phyloP scores from a whole-genome alignment of 2,329 filamentous ascomycete species.

The Colletotrichum brevisporum region DNA sequence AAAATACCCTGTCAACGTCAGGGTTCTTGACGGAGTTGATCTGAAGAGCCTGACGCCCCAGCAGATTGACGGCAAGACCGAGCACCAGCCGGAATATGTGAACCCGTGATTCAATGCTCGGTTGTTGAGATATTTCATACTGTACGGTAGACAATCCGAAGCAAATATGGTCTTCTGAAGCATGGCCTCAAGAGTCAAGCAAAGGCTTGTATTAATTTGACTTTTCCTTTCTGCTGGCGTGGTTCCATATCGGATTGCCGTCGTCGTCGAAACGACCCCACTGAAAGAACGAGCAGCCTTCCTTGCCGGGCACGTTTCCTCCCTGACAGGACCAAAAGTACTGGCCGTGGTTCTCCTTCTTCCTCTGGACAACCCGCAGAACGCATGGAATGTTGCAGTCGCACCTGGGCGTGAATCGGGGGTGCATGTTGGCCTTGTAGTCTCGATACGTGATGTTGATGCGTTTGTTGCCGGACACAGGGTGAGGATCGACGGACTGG shows the following conservation, averaged over 20 bases:
- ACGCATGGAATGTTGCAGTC: conserved; percentile 78
- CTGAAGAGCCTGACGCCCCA: conserved; percentile 46
- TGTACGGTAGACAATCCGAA: neutral
- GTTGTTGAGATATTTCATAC: neutral
- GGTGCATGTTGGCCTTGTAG: conserved; percentile 84
- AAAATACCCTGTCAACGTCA: conserved; percentile 54
- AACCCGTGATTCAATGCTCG: conserved; percentile 51
- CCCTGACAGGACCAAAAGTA: conserved; percentile 98
- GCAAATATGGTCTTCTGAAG: too few species aligned
- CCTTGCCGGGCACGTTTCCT: conserved; percentile 77
- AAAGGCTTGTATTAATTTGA: neutral
- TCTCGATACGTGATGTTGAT: conserved; percentile 96
- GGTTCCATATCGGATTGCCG: conserved; percentile 79
- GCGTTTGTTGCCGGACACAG: conserved; percentile 81
- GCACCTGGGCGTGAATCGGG: conserved; percentile 83
- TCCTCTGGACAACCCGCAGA: conserved; percentile 84
- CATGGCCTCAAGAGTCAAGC: too few species aligned
- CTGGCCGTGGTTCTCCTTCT: conserved; percentile 79
- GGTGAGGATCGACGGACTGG: conserved; percentile 85
- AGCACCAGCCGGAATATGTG: conserved; percentile 52
- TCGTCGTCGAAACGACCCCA: conserved; percentile 92
- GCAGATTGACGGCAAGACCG: conserved; percentile 47
- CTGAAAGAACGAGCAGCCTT: conserved; percentile 82
- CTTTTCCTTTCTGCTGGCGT: conserved; percentile 1
- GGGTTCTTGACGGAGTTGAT: conserved; percentile 56